Percentiles rank a stretch among this genome's conserved stretches.
phyloP scores from a whole-genome alignment of 1,284 basidiomycete genomes.

The Pseudozyma flocculosa region DNA sequence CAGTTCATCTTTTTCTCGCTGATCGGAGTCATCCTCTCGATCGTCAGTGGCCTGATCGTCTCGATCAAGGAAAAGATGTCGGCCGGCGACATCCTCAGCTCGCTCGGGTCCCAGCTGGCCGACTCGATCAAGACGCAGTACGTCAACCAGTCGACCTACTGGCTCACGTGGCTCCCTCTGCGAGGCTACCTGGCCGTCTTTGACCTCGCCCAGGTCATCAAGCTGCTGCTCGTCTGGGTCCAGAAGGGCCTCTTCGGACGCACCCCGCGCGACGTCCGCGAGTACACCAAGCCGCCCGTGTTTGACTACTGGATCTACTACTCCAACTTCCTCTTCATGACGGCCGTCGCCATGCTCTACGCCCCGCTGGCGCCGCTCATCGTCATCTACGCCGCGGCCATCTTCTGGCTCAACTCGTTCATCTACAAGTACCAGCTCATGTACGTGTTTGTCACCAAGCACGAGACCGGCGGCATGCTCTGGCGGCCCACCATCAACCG shows the following conservation, averaged over 20 bases:
- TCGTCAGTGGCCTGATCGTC: conserved; percentile 30
- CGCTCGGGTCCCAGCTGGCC: conserved; percentile 28
- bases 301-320: conserved; percentile 90
- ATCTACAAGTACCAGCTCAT: conserved; percentile 58
- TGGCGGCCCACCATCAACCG: conserved; percentile 55
- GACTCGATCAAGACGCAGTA: conserved; percentile 47
- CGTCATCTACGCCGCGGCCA: conserved; percentile 41
- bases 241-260: conserved; percentile 81
- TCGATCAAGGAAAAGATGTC: conserved; percentile 33
- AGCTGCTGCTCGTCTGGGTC: conserved; percentile 80
- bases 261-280: conserved; percentile 90
- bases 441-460: conserved; percentile 56
- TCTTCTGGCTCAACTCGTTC: conserved; percentile 46
- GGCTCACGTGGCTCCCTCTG: conserved; percentile 61
- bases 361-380: conserved; percentile 50
- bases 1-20: conserved; percentile 56
- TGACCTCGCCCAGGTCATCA: conserved; percentile 92
- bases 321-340: conserved; percentile 54
- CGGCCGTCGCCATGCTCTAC: conserved; percentile 53
- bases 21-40: conserved; percentile 51
- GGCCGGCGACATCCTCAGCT: conserved; percentile 25
- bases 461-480: conserved; percentile 56
- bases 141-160: conserved; percentile 52
- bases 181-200: conserved; percentile 91
- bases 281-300: conserved; percentile 90